Base-by-base conservation (phyloP, 805 yeast species). In the Schwanniomyces polymorphus region DNA sequence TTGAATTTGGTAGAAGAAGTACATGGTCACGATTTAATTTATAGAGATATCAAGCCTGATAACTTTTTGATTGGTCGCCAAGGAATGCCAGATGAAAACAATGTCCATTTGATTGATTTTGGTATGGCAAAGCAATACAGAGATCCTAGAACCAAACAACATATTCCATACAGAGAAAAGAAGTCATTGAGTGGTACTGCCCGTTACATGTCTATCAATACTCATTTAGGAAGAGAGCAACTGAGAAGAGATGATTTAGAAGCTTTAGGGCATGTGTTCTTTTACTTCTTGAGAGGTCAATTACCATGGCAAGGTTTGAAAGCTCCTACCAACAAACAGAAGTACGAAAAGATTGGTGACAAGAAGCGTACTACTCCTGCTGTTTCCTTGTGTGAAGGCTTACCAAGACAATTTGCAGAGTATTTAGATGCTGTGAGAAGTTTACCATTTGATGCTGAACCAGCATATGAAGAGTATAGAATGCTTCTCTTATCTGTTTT, bases 251-350 rank as follows among this genome's bases (percentile, higher is more conserved):
- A 87, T 63, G 95, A 87, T 65, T 75, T 87, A 58, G 95, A 87
- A 67, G 82, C 88, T 7, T 69, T 87, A 56, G 94, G 92, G 14
- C 94, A 87, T 67, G 94, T 87, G 0, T 87, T 87, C 60, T 81
- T 87, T 61, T 87, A 87, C 65, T 87, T 87, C 58, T 65, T 86
- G 46, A 78, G 88, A 60, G 94, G 95, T 26, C 85, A 83, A 52
- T 75, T 87, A 61, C 95, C 95, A 40, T 87, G 95, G 95, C 95
- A 87, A 68, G 95, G 95, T n/a, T 70, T 87, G 50, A 87, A 86
- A 66, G 94, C 92, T 1, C 90, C 90, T 49, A 86, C 89, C n/a
- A 87, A 87, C 64, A 87, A 88, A 63, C 79, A 82, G 54, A 87
- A 87, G 64, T 87, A 87, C 62, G 94, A 88, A 64, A 87, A 86